phyloP scores from a whole-genome alignment of 1,284 basidiomycete genomes.

The Rhodotorula sp. region DNA sequence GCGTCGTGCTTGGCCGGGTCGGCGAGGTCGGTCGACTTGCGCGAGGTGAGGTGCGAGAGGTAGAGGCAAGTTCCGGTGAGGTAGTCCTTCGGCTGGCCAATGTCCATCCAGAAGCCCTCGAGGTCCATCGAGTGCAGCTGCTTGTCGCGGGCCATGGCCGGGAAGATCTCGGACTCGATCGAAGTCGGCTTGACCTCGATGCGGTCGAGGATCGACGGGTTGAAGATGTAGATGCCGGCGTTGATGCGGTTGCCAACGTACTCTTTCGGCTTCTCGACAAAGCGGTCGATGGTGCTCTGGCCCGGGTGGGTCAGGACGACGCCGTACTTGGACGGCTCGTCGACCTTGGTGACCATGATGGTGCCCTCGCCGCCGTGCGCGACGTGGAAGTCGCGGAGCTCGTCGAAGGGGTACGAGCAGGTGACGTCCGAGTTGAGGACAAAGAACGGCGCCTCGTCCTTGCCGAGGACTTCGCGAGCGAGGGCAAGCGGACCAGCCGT shows the following conservation, averaged over 20 bases:
- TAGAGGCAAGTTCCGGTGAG: conserved; percentile 55
- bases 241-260: conserved; percentile 59
- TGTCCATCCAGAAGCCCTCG: conserved; percentile 58
- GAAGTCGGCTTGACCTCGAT: conserved; percentile 57
- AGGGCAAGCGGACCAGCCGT: conserved; percentile 57
- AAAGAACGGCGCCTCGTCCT: conserved; percentile 58
- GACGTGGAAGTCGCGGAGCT: conserved; percentile 57
- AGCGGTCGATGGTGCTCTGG: conserved; percentile 55
- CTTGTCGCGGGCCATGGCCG: conserved; percentile 53
- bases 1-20: conserved; percentile 52
- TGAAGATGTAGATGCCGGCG: conserved; percentile 60
- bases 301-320: conserved; percentile 56
- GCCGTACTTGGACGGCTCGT: conserved; percentile 58
- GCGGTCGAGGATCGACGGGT: conserved; percentile 55
- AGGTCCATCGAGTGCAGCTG: conserved; percentile 58
- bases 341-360: conserved; percentile 58
- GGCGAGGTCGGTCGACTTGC: conserved; percentile 52
- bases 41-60: conserved; percentile 52
- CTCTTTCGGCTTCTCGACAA: conserved; percentile 58
- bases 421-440: conserved; percentile 59
- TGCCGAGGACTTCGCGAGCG: conserved; percentile 55
- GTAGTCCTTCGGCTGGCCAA: conserved; percentile 56
- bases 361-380: conserved; percentile 57
- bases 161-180: conserved; percentile 58
- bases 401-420: conserved; percentile 57